Conservation (phyloP, 106 monocot genomes). For the Alisma plantagoaquatica region DNA sequence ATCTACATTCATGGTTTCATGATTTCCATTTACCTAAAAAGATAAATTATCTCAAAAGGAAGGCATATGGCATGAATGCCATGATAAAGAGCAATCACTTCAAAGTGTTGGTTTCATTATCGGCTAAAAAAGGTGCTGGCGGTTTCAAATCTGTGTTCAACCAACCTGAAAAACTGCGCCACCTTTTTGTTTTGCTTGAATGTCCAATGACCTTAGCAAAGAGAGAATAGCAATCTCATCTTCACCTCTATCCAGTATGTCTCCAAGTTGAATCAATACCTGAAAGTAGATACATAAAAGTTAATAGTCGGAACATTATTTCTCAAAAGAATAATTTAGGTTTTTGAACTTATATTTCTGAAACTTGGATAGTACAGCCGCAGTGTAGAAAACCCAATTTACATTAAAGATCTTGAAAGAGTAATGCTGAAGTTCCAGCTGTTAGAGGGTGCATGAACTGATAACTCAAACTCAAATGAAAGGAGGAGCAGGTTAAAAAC, state of each 20-base stretch:
- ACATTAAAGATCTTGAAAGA: too few species aligned
- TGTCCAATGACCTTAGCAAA: conserved; percentile 45
- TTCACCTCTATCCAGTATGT: conserved; percentile 89
- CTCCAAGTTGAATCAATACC: conserved; percentile 88
- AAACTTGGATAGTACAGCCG: too few species aligned
- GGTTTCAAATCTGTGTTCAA: not conserved
- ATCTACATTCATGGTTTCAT: conserved; percentile 95
- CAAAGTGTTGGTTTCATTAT: not conserved
- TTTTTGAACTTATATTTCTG: too few species aligned
- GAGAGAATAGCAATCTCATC: conserved; percentile 95
- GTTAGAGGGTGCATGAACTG: too few species aligned
- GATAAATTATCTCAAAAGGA: not conserved
- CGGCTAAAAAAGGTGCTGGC: not conserved
- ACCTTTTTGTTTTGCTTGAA: conserved; percentile 66
- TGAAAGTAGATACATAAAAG: conserved; percentile 8
- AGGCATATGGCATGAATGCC: not conserved
- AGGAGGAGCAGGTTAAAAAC: too few species aligned
- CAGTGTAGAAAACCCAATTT: too few species aligned
- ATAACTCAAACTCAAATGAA: too few species aligned
- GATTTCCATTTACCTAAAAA: conserved; percentile 84
- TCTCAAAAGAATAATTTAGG: not conserved
- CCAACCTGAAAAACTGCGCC: conserved; percentile 95
- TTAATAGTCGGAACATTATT: too few species aligned
- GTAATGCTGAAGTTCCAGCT: too few species aligned
- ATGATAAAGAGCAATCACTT: not conserved